A percentile compares a stretch with the other conserved stretches of the same genome.
These are phyloP conservation scores for Trifolium dubium DNA, from an alignment of 306 rosid species.

Conservation along the genomic window DNA sequence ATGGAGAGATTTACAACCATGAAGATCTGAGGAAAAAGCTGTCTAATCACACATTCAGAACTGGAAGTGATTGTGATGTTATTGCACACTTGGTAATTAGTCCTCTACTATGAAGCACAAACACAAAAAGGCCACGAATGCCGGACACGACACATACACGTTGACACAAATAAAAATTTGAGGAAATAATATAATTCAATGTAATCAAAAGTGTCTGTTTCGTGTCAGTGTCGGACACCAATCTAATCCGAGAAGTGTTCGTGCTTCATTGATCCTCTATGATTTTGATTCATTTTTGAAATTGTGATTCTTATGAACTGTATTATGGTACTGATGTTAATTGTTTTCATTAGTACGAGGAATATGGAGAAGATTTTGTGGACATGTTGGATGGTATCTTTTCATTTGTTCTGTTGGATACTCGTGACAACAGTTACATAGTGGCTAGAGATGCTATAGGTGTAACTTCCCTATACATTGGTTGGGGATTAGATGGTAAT, in stretches of 20 bases:
- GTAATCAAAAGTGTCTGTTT: no score
- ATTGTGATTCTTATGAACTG: neutral
- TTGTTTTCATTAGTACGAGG: slow-evolving; percentile 69
- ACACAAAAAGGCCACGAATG: no score
- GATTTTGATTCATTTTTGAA: neutral
- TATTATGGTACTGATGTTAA: slow-evolving; percentile 21
- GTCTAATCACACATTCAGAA: slow-evolving; percentile 73
- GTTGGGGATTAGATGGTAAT: slow-evolving; percentile 96
- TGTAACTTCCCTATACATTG: slow-evolving; percentile 89
- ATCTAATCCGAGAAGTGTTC: no score
- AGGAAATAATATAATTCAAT: no score
- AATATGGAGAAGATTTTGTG: slow-evolving; percentile 78
- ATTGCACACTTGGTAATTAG: slow-evolving; percentile 81
- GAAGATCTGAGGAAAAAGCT: slow-evolving; percentile 77
- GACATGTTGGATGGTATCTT: slow-evolving; percentile 94
- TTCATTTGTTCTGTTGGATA: slow-evolving; percentile 87
- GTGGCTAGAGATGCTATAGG: slow-evolving; percentile 98
- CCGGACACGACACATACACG: no score
- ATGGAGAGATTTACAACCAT: slow-evolving; percentile 96
- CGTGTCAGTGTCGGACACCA: no score
- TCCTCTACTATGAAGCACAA: neutral
- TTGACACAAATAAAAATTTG: no score
- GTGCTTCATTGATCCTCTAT: no score
- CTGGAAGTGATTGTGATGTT: slow-evolving; percentile 96
- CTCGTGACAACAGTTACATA: slow-evolving; percentile 90